These are phyloP conservation scores for Solanum pimpinellifolium DNA, from an alignment of 257 asterid genomes.

Conservation along the genomic window DNA sequence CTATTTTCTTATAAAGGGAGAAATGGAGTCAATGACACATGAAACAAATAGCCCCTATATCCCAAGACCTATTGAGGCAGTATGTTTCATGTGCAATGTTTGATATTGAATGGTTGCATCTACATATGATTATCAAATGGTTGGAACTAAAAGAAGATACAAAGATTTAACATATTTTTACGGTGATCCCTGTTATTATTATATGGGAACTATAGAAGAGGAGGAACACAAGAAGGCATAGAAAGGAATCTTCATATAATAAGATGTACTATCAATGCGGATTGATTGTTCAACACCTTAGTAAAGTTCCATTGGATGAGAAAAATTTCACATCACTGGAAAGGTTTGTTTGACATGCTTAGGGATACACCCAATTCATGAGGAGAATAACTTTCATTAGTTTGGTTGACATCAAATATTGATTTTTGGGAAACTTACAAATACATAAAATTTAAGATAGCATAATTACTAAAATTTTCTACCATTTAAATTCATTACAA, in stretches of 20 bases:
- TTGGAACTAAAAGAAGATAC: neutral
- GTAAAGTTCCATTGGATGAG: neutral
- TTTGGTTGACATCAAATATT: neutral
- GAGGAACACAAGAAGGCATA: neutral
- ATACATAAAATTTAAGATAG: no score
- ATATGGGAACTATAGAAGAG: neutral
- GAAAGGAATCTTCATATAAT: neutral
- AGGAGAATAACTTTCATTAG: neutral
- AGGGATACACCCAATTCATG: neutral
- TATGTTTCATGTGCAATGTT: neutral
- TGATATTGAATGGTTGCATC: neutral
- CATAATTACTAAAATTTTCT: neutral
- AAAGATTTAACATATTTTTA: neutral
- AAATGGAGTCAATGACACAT: neutral
- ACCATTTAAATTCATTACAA: neutral
- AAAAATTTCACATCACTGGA: neutral
- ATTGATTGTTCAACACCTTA: neutral
- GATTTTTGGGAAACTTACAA: no score
- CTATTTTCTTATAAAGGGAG: no score
- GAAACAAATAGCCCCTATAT: neutral
- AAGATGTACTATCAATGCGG: neutral
- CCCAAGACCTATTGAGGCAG: neutral
- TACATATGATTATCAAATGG: neutral
- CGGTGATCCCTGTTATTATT: neutral
- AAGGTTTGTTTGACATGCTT: neutral